phyloP scores from a whole-genome alignment of 2,329 filamentous ascomycete species.

The Aureobasidium sp. region DNA sequence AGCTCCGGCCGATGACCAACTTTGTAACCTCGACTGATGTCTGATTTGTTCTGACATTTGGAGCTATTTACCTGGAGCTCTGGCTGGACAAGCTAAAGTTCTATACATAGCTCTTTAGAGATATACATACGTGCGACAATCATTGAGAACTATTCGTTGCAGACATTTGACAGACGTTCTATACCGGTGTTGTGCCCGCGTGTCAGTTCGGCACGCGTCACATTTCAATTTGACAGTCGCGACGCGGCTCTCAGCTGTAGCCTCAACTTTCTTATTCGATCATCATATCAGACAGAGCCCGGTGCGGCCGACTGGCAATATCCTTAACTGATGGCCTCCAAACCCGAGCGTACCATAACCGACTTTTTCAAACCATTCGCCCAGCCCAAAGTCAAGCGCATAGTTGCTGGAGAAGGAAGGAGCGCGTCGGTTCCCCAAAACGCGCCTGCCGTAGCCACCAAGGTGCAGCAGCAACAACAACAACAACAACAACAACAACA shows the following conservation, averaged over 20 bases:
- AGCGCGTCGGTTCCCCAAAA: slow-evolving; percentile 12
- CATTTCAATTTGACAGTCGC: slow-evolving; percentile 1
- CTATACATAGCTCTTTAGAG: background rate
- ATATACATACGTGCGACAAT: background rate
- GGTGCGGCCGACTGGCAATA: background rate
- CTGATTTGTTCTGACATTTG: background rate
- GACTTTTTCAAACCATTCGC: slow-evolving; percentile 42
- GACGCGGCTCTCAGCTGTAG: background rate
- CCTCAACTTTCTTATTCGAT: background rate
- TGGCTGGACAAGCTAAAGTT: no score
- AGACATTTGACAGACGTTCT: background rate
- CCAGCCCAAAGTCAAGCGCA: slow-evolving; percentile 22
- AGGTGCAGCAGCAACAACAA: slow-evolving; percentile 18
- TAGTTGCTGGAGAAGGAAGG: background rate
- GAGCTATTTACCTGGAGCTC: background rate
- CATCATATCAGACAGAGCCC: background rate
- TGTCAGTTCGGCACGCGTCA: background rate
- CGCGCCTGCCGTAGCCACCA: slow-evolving; percentile 21
- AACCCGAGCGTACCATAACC: slow-evolving; percentile 26
- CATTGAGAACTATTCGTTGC: background rate
- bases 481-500: slow-evolving; percentile 18
- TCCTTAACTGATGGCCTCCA: background rate
- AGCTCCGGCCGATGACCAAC: background rate
- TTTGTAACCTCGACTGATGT: background rate
- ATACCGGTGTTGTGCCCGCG: background rate